Evolutionary conservation across 805 yeast species (phyloP), one percentile per base, ranked within the genome.

Genomic region (Candida easanensis): DNA sequence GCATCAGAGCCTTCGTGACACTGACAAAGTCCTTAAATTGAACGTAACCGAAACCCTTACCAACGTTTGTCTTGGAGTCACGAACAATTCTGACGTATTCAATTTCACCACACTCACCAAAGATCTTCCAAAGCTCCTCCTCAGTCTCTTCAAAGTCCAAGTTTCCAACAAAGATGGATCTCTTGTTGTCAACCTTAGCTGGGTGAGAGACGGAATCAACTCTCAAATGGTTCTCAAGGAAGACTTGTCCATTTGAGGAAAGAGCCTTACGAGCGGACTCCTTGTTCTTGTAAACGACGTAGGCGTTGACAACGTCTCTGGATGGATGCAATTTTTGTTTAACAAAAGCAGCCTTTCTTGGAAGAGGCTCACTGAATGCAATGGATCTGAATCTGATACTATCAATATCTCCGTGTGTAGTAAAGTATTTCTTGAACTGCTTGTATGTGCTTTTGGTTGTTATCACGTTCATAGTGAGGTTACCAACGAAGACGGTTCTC

Each of bases 31-130:
- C 91, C 48, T 73, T 76, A 69, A 90, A 93, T 64, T 91, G 98
- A 27, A 93, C 89, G 61, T 90, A 87, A 5, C 96, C 99, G 68
- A 93, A 90, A 5, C 99, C 99, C 68, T 93, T 93, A 50, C 99
- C 99, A 46, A 91, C 72, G 57, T 93, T 91, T 18, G 97, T 91
- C 68, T 88, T 88, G 15, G 95, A 68, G 62, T 93, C 99, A 61
- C 99, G 80, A 26, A 93, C 77, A 36, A 93, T 76, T 63, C 99
- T 79, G 25, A 93, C 97, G 49, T 85, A 83, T 62, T 89, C 96
- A 42, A 93, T 84, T 21, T 77, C 82, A 21, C 87, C 88, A 50
- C 81, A 71, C 2, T 56, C 63, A 48, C 70, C 72, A 68, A 93
- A 93, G 62, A 83, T 88, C 41, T 71, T 74, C 95, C 96, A 93